A percentile compares a stretch with the other conserved stretches of the same genome.
These are phyloP conservation scores for Peterozyma toletana DNA, from an alignment of 805 yeast species.

Conservation along the genomic window DNA sequence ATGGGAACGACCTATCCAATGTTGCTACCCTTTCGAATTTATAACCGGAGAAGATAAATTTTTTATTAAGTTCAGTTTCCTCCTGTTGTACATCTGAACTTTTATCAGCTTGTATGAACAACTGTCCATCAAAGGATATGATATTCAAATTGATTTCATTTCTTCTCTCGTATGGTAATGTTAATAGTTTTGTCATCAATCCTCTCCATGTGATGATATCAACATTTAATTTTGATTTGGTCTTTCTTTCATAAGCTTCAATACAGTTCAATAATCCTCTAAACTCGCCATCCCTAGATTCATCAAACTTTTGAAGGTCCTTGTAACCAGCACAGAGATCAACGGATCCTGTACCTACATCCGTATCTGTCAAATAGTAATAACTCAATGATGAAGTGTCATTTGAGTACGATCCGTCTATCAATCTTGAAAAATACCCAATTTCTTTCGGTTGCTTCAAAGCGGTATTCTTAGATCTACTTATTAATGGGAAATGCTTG, in stretches of 20 bases:
- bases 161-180: conserved; percentile 52
- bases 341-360: conserved; percentile 45
- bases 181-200: conserved; percentile 64
- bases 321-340: conserved; percentile 63
- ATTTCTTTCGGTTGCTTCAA: conserved; percentile 84
- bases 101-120: conserved; percentile 47
- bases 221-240: conserved; percentile 38
- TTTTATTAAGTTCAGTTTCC: conserved; percentile 23
- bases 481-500: conserved; percentile 27
- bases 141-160: conserved; percentile 58
- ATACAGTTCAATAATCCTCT: conserved; percentile 52
- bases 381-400: conserved; percentile 56
- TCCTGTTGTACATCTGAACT: conserved; percentile 30
- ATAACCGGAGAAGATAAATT: conserved; percentile 61
- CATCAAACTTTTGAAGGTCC: conserved; percentile 50
- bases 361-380: conserved; percentile 74
- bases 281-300: conserved; percentile 49
- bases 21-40: conserved; percentile 82
- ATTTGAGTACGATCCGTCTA: conserved; percentile 42
- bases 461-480: conserved; percentile 57
- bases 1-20: conserved; percentile 67
- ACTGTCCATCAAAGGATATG: conserved; percentile 67
- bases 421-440: conserved; percentile 54
- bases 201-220: conserved; percentile 86
- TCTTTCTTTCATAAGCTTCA: conserved; percentile 42